Percentiles rank a stretch among this genome's conserved stretches.
These are phyloP conservation scores for Hypomontagnella monticulosa DNA, from an alignment of 495 filamentous ascomycete genomes.

Conservation along the genomic window DNA sequence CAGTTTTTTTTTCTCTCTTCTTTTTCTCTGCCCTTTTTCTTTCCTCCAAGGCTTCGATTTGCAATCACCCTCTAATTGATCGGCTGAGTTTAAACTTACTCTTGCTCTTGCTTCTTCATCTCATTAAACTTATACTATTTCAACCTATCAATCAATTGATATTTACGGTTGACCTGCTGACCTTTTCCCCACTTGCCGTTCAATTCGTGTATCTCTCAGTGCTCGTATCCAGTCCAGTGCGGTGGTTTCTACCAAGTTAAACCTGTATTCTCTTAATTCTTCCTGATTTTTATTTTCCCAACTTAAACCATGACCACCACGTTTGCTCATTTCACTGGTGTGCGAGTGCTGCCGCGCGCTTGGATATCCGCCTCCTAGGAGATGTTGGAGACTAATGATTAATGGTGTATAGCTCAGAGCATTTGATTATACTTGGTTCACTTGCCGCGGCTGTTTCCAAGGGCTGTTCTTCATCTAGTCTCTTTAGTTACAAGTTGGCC, in stretches of 20 bases:
- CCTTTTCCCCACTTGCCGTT: neutral
- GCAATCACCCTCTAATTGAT: too few relatives aligned
- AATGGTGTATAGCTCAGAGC: neutral
- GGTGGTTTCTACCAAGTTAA: too few relatives aligned
- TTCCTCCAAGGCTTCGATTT: too few relatives aligned
- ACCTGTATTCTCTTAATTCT: constrained; percentile 2
- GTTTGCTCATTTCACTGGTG: constrained; percentile 41
- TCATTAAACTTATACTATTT: neutral
- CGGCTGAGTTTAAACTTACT: too few relatives aligned
- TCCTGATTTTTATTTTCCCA: constrained; percentile 1
- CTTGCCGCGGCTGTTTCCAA: constrained; percentile 9
- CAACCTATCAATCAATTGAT: too few relatives aligned
- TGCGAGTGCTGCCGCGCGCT: constrained; percentile 34
- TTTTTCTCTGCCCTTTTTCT: neutral
- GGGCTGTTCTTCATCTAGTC: constrained; percentile 5
- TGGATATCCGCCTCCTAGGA: constrained; percentile 10
- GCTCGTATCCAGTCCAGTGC: too few relatives aligned
- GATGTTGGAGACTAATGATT: constrained; percentile 1
- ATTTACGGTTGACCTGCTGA: too few relatives aligned
- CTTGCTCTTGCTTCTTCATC: neutral
- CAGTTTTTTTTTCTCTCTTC: neutral
- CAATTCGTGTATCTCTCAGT: neutral
- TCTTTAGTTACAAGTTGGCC: too few relatives aligned
- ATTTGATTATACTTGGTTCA: constrained; percentile 9
- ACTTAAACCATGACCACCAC: constrained; percentile 36